Conservation (phyloP, 805 yeast species). For the Peterozyma xylosa region DNA sequence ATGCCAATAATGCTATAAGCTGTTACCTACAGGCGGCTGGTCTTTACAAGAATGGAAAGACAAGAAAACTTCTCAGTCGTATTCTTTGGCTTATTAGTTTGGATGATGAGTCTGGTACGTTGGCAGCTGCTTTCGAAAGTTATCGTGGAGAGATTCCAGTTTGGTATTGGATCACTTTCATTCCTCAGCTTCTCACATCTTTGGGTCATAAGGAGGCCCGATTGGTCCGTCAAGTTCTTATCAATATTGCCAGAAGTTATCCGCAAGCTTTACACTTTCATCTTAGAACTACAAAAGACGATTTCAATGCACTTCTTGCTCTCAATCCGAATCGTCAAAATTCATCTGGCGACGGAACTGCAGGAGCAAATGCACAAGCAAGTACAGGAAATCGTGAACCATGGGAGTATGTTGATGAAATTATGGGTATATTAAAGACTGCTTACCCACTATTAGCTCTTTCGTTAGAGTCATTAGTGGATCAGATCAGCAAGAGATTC, state of each 20-base stretch:
- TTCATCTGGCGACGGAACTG: constrained; percentile 2
- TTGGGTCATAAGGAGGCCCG: constrained; percentile 88
- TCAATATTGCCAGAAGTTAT: constrained; percentile 89
- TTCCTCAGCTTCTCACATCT: constrained; percentile 88
- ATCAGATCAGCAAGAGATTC: constrained; percentile 89
- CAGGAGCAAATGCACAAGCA: constrained; percentile 5
- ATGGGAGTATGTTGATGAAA: constrained; percentile 88
- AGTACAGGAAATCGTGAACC: constrained; percentile 35
- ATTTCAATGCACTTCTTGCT: constrained; percentile 75
- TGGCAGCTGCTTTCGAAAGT: constrained; percentile 82
- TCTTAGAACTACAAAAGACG: constrained; percentile 90
- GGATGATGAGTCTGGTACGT: constrained; percentile 76
- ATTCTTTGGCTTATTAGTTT: constrained; percentile 89
- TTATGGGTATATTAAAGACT: constrained; percentile 91
- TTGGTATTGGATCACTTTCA: constrained; percentile 98
- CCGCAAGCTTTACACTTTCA: constrained; percentile 98
- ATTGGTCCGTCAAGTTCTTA: constrained; percentile 79
- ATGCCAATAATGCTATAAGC: constrained; percentile 89
- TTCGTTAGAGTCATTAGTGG: constrained; percentile 89
- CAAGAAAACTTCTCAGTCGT: constrained; percentile 80
- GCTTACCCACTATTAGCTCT: constrained; percentile 92
- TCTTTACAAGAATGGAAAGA: constrained; percentile 83
- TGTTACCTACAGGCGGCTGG: constrained; percentile 98
- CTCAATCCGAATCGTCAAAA: constrained; percentile 6
- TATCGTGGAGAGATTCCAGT: constrained; percentile 96